Percentiles rank a stretch among this genome's conserved stretches.
These are phyloP conservation scores for Nigrospora sphaerica DNA, from an alignment of 2,329 filamentous ascomycete genomes.

Conservation along the genomic window DNA sequence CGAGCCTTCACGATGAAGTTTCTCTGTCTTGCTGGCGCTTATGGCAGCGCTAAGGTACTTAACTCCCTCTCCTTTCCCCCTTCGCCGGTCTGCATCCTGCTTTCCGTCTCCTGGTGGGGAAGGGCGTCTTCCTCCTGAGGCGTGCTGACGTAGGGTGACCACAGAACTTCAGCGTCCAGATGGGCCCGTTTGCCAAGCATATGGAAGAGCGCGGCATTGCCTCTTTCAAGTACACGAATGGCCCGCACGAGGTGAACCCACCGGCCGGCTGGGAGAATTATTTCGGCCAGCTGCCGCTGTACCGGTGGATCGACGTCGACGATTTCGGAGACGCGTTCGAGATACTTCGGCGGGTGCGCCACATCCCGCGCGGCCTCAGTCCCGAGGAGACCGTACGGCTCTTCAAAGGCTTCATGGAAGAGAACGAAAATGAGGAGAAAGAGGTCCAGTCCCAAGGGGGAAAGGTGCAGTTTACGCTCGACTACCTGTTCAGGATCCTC, in stretches of 20 bases:
- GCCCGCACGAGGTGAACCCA: background rate
- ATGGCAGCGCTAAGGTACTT: constrained; percentile 23
- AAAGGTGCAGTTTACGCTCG: background rate
- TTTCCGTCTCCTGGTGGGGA: too few species aligned
- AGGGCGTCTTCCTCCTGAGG: constrained; percentile 20
- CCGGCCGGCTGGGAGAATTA: constrained; percentile 1
- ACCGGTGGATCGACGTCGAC: constrained; percentile 10
- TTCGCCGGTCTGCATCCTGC: too few species aligned
- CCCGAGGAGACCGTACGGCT: constrained; percentile 3
- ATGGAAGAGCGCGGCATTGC: background rate
- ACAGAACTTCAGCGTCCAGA: constrained; percentile 6
- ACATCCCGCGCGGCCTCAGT: constrained; percentile 2
- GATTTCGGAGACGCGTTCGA: constrained; percentile 4
- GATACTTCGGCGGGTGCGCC: constrained; percentile 1
- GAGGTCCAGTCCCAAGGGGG: background rate
- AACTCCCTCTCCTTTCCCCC: constrained; percentile 34
- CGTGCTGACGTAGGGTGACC: background rate
- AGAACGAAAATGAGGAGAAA: background rate
- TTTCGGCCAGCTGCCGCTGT: constrained; percentile 1
- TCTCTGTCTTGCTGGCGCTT: constrained; percentile 20
- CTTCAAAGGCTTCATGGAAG: background rate
- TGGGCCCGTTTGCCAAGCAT: background rate
- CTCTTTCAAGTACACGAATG: background rate
- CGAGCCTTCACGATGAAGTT: constrained; percentile 15
- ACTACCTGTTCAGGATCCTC: constrained; percentile 7